These are phyloP conservation scores for Amaranthus palmeri DNA, from an alignment of 148 eudicot species.

Conservation along the genomic window DNA sequence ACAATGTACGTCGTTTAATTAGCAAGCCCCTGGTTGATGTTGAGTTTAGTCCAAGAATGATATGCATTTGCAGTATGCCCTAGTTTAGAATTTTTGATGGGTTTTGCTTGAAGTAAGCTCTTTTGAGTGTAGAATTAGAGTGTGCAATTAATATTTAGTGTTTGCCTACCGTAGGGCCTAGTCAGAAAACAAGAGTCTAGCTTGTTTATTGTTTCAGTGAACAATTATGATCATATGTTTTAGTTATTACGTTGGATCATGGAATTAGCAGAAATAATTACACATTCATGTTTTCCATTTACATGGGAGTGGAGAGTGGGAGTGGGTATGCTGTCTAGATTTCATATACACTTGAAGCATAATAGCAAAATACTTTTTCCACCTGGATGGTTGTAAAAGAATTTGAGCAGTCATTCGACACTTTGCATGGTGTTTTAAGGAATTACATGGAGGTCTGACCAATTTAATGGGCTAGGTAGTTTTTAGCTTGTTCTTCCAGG, in stretches of 20 bases:
- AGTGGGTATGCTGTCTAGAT: not conserved
- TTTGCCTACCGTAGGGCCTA: too few relatives aligned
- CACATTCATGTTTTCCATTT: too few relatives aligned
- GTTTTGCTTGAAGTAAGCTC: too few relatives aligned
- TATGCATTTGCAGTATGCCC: not conserved
- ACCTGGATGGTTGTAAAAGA: not conserved
- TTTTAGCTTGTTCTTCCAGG: not conserved
- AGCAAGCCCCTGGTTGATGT: not conserved
- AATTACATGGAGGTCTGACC: not conserved
- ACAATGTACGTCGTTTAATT: too few relatives aligned
- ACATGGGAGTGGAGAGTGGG: not conserved
- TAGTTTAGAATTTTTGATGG: not conserved
- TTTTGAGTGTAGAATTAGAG: too few relatives aligned
- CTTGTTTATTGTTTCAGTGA: too few relatives aligned
- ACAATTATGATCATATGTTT: too few relatives aligned
- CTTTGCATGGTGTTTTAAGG: not conserved
- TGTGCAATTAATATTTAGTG: too few relatives aligned
- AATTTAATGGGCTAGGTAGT: not conserved
- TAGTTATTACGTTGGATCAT: too few relatives aligned
- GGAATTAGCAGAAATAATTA: too few relatives aligned
- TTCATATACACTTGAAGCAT: not conserved
- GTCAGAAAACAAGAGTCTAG: too few relatives aligned
- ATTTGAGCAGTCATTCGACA: not conserved
- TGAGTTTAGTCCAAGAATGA: slow-evolving; percentile 2
- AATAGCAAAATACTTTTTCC: not conserved